phyloP scores from a whole-genome alignment of 306 rosid genomes.

The Prunus armeniaca region DNA sequence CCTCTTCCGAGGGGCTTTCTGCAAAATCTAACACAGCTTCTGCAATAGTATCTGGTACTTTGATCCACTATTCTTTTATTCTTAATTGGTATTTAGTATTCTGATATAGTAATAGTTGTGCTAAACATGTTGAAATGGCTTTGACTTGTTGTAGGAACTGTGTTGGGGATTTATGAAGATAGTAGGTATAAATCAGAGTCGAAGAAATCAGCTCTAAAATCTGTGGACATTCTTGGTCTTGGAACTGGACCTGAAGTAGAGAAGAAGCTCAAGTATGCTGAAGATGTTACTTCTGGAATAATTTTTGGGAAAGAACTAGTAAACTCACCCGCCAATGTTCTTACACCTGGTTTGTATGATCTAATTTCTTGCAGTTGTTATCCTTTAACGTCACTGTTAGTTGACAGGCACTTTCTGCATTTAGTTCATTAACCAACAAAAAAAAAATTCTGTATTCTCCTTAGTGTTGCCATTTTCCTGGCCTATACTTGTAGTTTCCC shows the following conservation, averaged over 20 bases:
- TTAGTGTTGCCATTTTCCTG: not conserved
- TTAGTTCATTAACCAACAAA: not conserved
- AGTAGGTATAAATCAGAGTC: slow-evolving; percentile 76
- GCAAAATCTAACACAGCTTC: slow-evolving; percentile 56
- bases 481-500: not conserved
- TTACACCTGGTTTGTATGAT: slow-evolving; percentile 80
- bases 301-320: slow-evolving; percentile 90
- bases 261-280: slow-evolving; percentile 83
- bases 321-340: slow-evolving; percentile 97
- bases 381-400: not conserved
- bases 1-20: slow-evolving; percentile 66
- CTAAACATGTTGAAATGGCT: slow-evolving; percentile 19
- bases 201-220: slow-evolving; percentile 62
- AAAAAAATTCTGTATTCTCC: not conserved
- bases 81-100: slow-evolving; percentile 1
- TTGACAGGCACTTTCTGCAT: slow-evolving; percentile 7
- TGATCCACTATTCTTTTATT: not conserved
- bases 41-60: slow-evolving; percentile 82
- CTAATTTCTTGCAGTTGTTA: slow-evolving; percentile 6
- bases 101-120: not conserved
- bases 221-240: slow-evolving; percentile 82
- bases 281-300: slow-evolving; percentile 71
- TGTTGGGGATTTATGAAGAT: slow-evolving; percentile 83
- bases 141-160: slow-evolving; percentile 56
- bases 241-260: slow-evolving; percentile 83